A percentile compares a stretch with the other conserved stretches of the same genome.
These are phyloP conservation scores for Calonectria naviculata DNA, from an alignment of 2,329 filamentous ascomycete species.

Conservation along the genomic window DNA sequence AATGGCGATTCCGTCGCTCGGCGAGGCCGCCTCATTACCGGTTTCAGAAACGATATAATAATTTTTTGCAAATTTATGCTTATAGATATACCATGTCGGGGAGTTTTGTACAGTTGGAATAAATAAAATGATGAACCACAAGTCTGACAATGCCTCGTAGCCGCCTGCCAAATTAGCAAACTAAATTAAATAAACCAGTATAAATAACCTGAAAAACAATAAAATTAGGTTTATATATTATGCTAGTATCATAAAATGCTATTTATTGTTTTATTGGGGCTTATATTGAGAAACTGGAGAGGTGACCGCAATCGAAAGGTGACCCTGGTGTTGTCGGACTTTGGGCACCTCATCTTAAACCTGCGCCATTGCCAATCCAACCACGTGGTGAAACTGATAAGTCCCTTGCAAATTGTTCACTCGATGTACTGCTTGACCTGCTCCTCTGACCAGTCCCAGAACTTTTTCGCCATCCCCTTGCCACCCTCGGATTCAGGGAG, in stretches of 20 bases:
- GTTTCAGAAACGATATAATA: slow-evolving; percentile 1
- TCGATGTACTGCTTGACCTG: slow-evolving; percentile 46
- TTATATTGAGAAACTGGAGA: too few species aligned
- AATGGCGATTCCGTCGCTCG: slow-evolving; percentile 21
- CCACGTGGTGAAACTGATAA: neutral
- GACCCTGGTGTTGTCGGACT: too few species aligned
- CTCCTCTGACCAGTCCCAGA: slow-evolving; percentile 55
- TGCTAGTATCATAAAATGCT: too few species aligned
- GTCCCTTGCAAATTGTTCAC: neutral
- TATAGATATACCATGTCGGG: neutral
- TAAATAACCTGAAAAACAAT: too few species aligned
- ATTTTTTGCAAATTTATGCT: neutral
- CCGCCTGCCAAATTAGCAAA: too few species aligned
- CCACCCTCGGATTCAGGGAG: slow-evolving; percentile 50
- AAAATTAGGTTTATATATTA: too few species aligned
- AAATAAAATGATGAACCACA: neutral
- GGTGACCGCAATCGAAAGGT: too few species aligned
- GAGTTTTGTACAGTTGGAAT: neutral
- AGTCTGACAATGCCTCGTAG: too few species aligned
- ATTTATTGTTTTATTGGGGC: too few species aligned
- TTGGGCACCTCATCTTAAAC: too few species aligned
- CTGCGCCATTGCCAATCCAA: neutral
- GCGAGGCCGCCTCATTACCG: neutral
- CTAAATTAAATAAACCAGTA: too few species aligned
- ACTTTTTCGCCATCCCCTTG: slow-evolving; percentile 47